phyloP scores from a whole-genome alignment of 208 protist genomes.

The Crithidia bombi region DNA sequence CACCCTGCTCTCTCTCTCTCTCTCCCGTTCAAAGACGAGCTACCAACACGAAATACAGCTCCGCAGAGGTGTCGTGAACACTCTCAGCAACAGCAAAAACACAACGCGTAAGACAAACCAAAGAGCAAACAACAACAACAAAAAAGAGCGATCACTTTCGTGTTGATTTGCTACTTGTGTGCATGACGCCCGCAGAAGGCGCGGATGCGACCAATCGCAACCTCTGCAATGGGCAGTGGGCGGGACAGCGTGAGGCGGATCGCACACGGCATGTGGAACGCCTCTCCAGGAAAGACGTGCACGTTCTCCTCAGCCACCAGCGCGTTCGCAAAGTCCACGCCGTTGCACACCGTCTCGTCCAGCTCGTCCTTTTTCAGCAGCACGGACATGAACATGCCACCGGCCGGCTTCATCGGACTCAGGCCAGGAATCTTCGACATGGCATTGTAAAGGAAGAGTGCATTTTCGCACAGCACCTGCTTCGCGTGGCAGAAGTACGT shows the following conservation, averaged over 20 bases:
- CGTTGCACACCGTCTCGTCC: constrained; percentile 48
- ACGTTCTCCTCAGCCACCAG: constrained; percentile 85
- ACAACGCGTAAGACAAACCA: not conserved
- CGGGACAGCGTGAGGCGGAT: constrained; percentile 84
- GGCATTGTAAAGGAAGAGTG: constrained; percentile 31
- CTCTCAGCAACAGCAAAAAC: too few species aligned
- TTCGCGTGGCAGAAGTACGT: constrained; percentile 54
- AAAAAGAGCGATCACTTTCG: too few species aligned
- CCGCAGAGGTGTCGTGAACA: too few species aligned
- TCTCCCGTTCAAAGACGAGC: too few species aligned
- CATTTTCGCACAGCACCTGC: constrained; percentile 45
- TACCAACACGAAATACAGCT: too few species aligned
- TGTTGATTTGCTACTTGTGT: not conserved
- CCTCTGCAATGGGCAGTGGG: constrained; percentile 61
- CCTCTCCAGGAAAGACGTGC: constrained; percentile 86
- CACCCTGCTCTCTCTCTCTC: too few species aligned
- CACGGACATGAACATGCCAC: constrained; percentile 93
- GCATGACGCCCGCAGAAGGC: constrained; percentile 64
- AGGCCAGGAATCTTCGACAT: constrained; percentile 28
- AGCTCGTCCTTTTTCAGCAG: constrained; percentile 78
- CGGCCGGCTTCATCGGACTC: constrained; percentile 51
- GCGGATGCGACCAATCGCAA: constrained; percentile 76
- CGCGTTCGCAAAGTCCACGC: constrained; percentile 75
- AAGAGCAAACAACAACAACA: not conserved
- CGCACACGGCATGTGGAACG: constrained; percentile 72